These are phyloP conservation scores for Aethionema arabicum DNA, from an alignment of 345 rosid species.

Conservation along the genomic window DNA sequence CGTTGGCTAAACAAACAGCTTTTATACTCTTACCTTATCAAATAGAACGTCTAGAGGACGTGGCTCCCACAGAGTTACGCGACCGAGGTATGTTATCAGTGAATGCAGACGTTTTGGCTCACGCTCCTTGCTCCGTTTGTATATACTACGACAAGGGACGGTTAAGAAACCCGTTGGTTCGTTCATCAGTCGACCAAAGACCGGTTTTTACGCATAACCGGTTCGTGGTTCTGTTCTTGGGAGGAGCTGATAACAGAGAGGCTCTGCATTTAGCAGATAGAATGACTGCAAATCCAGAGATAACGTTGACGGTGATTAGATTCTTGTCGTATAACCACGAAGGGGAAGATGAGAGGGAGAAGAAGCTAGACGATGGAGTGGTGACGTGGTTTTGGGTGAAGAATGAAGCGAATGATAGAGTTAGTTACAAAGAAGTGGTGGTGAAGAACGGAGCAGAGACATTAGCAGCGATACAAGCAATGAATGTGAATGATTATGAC, in stretches of 20 bases:
- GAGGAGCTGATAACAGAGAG: constrained; percentile 83
- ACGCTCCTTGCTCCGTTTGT: constrained; percentile 82
- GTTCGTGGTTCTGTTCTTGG: constrained; percentile 54
- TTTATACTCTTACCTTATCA: constrained; percentile 64
- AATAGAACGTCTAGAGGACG: constrained; percentile 33
- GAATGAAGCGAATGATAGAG: constrained; percentile 55
- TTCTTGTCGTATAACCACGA: constrained; percentile 52
- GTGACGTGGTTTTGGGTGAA: constrained; percentile 79
- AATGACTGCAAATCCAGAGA: constrained; percentile 48
- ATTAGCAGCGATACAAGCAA: constrained; percentile 52
- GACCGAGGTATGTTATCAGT: constrained; percentile 35
- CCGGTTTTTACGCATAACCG: constrained; percentile 4
- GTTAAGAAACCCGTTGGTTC: constrained; percentile 25
- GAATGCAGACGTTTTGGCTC: constrained; percentile 43
- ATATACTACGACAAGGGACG: constrained; percentile 54
- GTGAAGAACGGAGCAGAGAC: constrained; percentile 73
- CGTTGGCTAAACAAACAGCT: constrained; percentile 45
- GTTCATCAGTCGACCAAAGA: constrained; percentile 11
- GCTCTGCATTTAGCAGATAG: constrained; percentile 59
- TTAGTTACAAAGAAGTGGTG: constrained; percentile 58
- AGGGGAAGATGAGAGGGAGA: constrained; percentile 64
- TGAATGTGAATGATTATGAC: constrained; percentile 47
- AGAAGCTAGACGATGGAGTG: constrained; percentile 71
- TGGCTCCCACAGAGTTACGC: constrained; percentile 34
- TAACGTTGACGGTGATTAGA: constrained; percentile 46